Evolutionary conservation across 495 filamentous ascomycete species (phyloP).

Genomic region (Penicillium macrosclerotiorum): DNA sequence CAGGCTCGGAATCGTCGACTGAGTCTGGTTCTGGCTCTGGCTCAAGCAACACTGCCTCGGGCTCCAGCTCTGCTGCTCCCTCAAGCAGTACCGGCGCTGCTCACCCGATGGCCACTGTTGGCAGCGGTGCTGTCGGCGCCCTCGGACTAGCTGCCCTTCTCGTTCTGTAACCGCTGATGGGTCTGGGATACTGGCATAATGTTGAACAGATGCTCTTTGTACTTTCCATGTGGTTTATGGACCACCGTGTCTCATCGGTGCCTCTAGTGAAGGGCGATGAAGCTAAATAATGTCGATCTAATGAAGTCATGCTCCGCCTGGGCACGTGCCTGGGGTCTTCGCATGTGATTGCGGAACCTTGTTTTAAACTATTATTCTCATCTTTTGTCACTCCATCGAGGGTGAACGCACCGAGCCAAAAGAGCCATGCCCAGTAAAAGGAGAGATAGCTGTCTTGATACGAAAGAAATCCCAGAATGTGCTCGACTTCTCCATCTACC

Average conservation of each 20-base stretch:
- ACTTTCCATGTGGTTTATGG: constrained; percentile 3
- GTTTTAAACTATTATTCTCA: neutral
- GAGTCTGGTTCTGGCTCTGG: constrained; percentile 6
- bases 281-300: constrained; percentile 21
- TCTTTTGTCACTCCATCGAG: constrained; percentile 23
- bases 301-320: constrained; percentile 22
- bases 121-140: constrained; percentile 36
- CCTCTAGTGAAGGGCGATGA: no score
- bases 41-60: constrained; percentile 6
- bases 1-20: constrained; percentile 9
- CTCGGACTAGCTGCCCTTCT: constrained; percentile 42
- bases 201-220: neutral
- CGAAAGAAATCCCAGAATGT: neutral
- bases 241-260: neutral
- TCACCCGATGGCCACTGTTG: constrained; percentile 33
- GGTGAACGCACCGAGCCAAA: no score
- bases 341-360: constrained; percentile 16
- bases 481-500: neutral
- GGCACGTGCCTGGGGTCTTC: constrained; percentile 6
- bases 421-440: no score
- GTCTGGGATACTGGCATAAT: neutral
- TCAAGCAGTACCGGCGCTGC: constrained; percentile 28
- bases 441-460: no score
- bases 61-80: constrained; percentile 22
- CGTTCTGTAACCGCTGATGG: constrained; percentile 30